phyloP scores from a whole-genome alignment of 1,284 basidiomycete species.

The Sporisorium reilianum region DNA sequence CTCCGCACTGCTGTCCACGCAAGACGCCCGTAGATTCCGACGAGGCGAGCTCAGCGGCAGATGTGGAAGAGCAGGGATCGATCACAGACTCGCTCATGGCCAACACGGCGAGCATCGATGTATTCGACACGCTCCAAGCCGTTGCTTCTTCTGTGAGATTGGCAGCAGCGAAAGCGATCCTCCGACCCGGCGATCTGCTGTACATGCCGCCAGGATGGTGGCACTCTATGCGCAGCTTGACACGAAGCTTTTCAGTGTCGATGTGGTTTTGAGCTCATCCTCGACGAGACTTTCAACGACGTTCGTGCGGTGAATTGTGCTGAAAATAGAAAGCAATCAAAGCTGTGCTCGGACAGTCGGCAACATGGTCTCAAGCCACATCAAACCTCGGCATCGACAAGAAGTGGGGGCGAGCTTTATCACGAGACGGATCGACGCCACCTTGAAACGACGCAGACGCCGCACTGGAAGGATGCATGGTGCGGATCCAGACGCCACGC shows the following conservation, averaged over 20 bases:
- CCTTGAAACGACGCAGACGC: neutral
- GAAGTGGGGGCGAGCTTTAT: neutral
- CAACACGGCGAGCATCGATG: constrained; percentile 52
- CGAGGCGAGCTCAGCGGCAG: neutral
- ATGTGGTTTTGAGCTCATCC: constrained; percentile 30
- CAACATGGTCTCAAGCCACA: neutral
- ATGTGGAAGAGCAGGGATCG: neutral
- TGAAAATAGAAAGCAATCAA: too few relatives aligned
- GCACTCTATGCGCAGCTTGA: constrained; percentile 54
- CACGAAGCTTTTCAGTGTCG: constrained; percentile 42
- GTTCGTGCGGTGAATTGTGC: too few relatives aligned
- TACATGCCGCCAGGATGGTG: constrained; percentile 61
- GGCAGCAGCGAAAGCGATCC: constrained; percentile 29
- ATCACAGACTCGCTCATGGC: constrained; percentile 45
- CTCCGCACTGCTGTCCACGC: constrained; percentile 70
- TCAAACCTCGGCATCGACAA: neutral
- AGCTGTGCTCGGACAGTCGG: neutral
- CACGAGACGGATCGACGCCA: neutral
- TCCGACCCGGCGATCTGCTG: constrained; percentile 56
- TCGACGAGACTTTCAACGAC: too few relatives aligned
- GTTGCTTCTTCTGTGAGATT: constrained; percentile 11
- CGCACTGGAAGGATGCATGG: neutral
- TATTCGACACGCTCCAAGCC: constrained; percentile 19
- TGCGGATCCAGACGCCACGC: neutral
- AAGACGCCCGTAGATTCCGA: neutral